Evolutionary conservation across 306 rosid genomes (phyloP).

Genomic region (Herpetospermum pedunculosum): DNA sequence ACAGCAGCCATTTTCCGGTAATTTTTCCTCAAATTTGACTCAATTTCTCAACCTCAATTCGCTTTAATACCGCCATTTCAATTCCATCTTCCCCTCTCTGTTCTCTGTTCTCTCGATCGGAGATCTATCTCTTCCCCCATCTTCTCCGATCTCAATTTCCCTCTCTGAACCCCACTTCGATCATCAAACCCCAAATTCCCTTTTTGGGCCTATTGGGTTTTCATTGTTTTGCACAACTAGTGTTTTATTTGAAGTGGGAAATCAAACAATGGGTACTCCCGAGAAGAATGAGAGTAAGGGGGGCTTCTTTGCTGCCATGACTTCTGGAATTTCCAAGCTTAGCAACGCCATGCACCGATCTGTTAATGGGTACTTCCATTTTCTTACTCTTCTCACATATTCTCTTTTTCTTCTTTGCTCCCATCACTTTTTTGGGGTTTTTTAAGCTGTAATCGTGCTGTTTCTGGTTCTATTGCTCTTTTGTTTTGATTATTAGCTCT

Average conservation of each 20-base stretch:
- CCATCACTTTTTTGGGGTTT: neutral
- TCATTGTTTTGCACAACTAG: neutral
- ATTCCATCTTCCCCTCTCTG: neutral
- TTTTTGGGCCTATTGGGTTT: neutral
- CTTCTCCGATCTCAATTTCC: neutral
- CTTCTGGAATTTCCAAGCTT: slow-evolving; percentile 55
- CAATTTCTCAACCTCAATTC: neutral
- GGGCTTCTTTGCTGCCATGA: slow-evolving; percentile 67
- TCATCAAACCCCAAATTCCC: neutral
- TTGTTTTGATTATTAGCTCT: neutral
- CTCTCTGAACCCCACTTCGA: neutral
- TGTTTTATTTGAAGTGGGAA: slow-evolving; percentile 10
- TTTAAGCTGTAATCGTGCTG: neutral
- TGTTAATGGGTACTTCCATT: slow-evolving; percentile 57
- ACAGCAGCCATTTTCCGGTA: neutral
- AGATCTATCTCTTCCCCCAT: neutral
- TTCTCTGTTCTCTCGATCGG: neutral
- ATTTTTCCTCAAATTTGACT: neutral
- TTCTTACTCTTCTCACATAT: neutral
- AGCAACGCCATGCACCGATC: slow-evolving; percentile 88
- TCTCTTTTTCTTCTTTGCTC: neutral
- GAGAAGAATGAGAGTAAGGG: slow-evolving; percentile 42
- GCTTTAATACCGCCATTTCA: neutral
- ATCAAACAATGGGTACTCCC: slow-evolving; percentile 49
- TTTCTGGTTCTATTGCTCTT: neutral